Base-by-base conservation (phyloP, 2,329 filamentous ascomycete species). In the Zasmidium citrigriseum region DNA sequence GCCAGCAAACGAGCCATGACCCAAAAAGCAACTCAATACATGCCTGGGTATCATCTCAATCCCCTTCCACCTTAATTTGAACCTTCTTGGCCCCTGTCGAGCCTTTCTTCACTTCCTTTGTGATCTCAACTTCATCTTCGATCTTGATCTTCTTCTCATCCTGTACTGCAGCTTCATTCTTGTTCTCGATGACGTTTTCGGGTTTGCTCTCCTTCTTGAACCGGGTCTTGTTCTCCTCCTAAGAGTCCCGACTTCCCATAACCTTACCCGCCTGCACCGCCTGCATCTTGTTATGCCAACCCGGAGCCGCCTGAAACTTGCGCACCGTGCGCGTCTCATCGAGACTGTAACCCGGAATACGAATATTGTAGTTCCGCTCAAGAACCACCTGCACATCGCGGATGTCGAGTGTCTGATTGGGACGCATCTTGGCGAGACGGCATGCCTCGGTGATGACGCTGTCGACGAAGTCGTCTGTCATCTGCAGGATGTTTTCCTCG, bases 251-350 rank as follows among this genome's bases (percentile, higher is more conserved):
- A 24, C 25, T 48, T 2, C 77, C 77, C 77, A 81, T 82, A 59
- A 78, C 92, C 80, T 98, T 98, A 48, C 92, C 91, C 1, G 93
- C 93, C 77, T 96, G 92, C 16, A 99, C 89, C 22, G 95, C 93
- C 70, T 92, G 93, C 89, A 99, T 96, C 82, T 99, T 99, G 66
- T 90, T 89, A 62, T 95, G 93, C 92, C 95, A 99, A 21, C 87
- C 90, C 16, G 89, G 80, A 20, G 91, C 88, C 1, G 95, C 95
- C 73, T 95, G 89, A 54, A 96, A 89, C 80, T 97, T 97, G 73
- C 93, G 88, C 25, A 98, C 93, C 0, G 92, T 97, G 57, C 95
- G 88, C 60, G 97, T 85, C 77, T 99, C 95, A 71, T 99, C 95
- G 2, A 92, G 90, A 0, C 91, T 91, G 77, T 96, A 98, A 12